These are phyloP conservation scores for Aspergillus vadensis DNA, from an alignment of 2,329 filamentous ascomycete species.

Conservation along the genomic window DNA sequence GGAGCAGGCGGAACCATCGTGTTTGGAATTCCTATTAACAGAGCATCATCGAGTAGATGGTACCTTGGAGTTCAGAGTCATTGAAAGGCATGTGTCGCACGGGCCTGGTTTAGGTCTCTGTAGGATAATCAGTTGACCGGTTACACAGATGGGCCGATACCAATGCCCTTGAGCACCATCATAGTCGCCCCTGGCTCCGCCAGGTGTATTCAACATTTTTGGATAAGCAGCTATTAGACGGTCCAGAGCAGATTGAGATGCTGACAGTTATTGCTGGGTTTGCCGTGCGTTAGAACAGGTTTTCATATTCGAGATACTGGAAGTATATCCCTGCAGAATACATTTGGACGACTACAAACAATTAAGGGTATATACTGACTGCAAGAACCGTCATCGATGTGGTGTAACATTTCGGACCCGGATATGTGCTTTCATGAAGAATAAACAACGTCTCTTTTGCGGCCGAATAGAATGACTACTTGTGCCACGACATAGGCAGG, in stretches of 20 bases:
- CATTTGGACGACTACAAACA: too few species aligned
- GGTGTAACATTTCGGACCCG: too few species aligned
- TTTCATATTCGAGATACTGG: background rate
- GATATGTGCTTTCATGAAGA: too few species aligned
- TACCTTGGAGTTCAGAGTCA: conserved; percentile 7
- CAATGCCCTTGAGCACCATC: background rate
- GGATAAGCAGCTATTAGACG: background rate
- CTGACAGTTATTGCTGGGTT: conserved; percentile 5
- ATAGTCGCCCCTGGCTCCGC: conserved; percentile 2
- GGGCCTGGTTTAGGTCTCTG: too few species aligned
- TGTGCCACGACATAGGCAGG: too few species aligned
- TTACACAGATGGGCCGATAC: background rate
- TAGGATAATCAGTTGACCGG: background rate
- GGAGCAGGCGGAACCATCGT: background rate
- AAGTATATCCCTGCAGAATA: too few species aligned
- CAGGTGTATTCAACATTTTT: conserved; percentile 7
- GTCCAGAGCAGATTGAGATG: conserved; percentile 8
- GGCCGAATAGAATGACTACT: too few species aligned
- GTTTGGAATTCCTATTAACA: conserved; percentile 5
- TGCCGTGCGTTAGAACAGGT: background rate
- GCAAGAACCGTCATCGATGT: too few species aligned
- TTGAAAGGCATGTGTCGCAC: background rate
- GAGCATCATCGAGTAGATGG: background rate
- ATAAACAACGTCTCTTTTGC: too few species aligned
- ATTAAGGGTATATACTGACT: too few species aligned